A percentile compares a stretch with the other conserved stretches of the same genome.
Conservation (phyloP, 495 filamentous ascomycete species). For the Clavariopsis aquatica region DNA sequence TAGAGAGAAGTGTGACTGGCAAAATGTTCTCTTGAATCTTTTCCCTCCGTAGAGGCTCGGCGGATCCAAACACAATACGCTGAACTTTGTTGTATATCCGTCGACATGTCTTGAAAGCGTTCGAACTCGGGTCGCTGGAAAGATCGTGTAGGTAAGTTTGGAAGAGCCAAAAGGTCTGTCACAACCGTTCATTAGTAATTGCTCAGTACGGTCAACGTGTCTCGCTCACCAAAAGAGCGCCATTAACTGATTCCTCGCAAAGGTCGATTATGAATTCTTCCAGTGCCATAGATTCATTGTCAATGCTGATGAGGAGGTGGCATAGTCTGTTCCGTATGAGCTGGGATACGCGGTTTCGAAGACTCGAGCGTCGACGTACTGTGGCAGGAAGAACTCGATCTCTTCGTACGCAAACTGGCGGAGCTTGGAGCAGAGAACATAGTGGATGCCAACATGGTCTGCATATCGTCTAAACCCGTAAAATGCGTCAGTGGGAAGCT, state of each 20-base stretch:
- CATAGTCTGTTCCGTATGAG: conserved; percentile 54
- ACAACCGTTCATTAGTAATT: conserved; percentile 15
- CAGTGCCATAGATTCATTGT: conserved; percentile 81
- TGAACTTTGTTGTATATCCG: conserved; percentile 79
- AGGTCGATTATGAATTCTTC: conserved; percentile 79
- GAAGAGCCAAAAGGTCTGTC: conserved; percentile 79
- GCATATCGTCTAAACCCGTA: conserved; percentile 64
- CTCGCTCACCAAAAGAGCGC: conserved; percentile 65
- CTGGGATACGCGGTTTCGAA: neutral
- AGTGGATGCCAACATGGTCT: conserved; percentile 78
- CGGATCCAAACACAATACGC: conserved; percentile 71
- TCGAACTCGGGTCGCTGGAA: conserved; percentile 64
- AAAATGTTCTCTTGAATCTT: conserved; percentile 74
- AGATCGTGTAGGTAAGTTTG: conserved; percentile 79
- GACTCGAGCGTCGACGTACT: conserved; percentile 39
- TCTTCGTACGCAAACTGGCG: conserved; percentile 79
- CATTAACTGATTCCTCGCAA: conserved; percentile 77
- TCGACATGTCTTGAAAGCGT: conserved; percentile 70
- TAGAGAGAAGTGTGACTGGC: conserved; percentile 69
- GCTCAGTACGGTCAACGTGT: conserved; percentile 12
- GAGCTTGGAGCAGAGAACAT: conserved; percentile 76
- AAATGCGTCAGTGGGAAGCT: conserved; percentile 13
- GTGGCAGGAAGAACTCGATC: conserved; percentile 81
- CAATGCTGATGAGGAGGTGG: conserved; percentile 74
- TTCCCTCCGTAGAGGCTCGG: conserved; percentile 61